Evolutionary conservation across 202 grass and related monocot species (phyloP).

Genomic region (Musa balbisiana): DNA sequence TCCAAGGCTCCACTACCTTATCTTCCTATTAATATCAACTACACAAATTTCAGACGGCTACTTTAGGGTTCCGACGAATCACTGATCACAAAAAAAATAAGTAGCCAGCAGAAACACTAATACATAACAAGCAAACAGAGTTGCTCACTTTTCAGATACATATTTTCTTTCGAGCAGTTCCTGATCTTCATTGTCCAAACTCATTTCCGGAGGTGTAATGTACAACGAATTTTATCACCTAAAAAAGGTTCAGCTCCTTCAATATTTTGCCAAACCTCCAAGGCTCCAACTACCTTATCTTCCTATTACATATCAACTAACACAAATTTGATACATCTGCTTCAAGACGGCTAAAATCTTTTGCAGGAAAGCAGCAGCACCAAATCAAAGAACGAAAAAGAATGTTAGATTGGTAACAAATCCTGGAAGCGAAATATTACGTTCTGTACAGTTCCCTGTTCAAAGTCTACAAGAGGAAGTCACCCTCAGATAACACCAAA

Average conservation of each 20-base stretch:
- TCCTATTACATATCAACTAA: neutral
- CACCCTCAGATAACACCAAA: neutral
- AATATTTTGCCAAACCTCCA: neutral
- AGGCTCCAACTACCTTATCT: neutral
- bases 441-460: neutral
- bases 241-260: neutral
- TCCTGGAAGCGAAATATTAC: neutral
- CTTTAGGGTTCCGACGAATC: too few species aligned
- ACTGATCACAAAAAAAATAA: neutral
- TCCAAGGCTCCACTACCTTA: too few species aligned
- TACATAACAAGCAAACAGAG: neutral
- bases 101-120: neutral
- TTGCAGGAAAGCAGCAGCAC: neutral
- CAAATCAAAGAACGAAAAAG: neutral
- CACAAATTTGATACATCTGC: neutral
- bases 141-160: conserved; percentile 27
- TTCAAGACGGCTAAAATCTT: neutral
- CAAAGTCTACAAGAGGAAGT: neutral
- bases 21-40: too few species aligned
- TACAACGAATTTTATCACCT: neutral
- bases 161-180: conserved; percentile 13
- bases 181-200: conserved; percentile 28
- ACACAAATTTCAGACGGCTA: too few species aligned
- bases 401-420: neutral
- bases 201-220: conserved; percentile 22